Conservation (phyloP, 1,284 basidiomycete species). For the Hypsizygus ulmarius region DNA sequence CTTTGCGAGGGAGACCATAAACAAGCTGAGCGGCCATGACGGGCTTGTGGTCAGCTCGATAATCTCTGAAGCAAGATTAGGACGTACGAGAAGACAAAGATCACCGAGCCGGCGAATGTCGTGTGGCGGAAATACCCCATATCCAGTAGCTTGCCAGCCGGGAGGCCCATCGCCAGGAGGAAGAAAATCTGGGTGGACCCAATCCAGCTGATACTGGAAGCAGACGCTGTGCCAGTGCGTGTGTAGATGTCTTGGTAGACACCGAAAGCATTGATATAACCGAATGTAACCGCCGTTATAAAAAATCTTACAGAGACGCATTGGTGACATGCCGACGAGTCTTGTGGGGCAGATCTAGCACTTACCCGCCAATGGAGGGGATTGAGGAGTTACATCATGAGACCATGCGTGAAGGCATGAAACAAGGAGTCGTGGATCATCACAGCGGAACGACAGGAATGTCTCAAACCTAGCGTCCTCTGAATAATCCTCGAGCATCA, state of each 20-base stretch:
- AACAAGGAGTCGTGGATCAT: too few species aligned
- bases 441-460: too few species aligned
- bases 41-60: background rate
- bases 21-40: slow-evolving; percentile 1
- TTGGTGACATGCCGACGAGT: background rate
- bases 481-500: too few species aligned
- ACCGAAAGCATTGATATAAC: slow-evolving; percentile 1
- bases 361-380: background rate
- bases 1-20: slow-evolving; percentile 24
- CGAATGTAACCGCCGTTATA: background rate
- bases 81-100: slow-evolving; percentile 21
- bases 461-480: too few species aligned
- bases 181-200: slow-evolving; percentile 1
- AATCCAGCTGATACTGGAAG: slow-evolving; percentile 2
- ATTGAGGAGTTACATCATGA: too few species aligned
- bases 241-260: slow-evolving; percentile 4
- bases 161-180: slow-evolving; percentile 6
- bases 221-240: background rate
- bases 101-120: slow-evolving; percentile 13
- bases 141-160: slow-evolving; percentile 29
- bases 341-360: background rate
- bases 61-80: background rate
- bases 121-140: slow-evolving; percentile 24
- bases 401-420: too few species aligned
- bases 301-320: background rate